These are phyloP conservation scores for Fusarium secorum DNA, from an alignment of 2,329 filamentous ascomycete genomes.

Conservation along the genomic window DNA sequence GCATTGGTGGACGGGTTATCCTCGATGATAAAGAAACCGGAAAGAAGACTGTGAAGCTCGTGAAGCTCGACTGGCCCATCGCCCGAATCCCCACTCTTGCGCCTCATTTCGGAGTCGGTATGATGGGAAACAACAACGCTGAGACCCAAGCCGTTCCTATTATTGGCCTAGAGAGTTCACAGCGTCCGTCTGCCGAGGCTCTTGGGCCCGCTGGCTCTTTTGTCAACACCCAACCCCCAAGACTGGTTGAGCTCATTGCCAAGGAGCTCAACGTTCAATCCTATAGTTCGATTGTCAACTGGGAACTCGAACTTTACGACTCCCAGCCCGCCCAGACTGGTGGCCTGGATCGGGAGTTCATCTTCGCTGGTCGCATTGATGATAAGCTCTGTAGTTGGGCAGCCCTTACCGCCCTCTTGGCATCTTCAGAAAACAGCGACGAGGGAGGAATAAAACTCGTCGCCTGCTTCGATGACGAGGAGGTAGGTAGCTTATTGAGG, in stretches of 20 bases:
- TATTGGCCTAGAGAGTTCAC: constrained; percentile 82
- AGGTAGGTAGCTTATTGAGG: constrained; percentile 89
- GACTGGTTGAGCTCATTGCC: constrained; percentile 83
- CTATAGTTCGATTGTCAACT: constrained; percentile 82
- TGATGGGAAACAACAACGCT: constrained; percentile 73
- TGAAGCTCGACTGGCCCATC: constrained; percentile 94
- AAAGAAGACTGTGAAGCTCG: constrained; percentile 81
- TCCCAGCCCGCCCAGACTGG: constrained; percentile 83
- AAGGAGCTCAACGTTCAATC: constrained; percentile 76
- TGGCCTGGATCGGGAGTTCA: constrained; percentile 90
- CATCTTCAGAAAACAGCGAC: constrained; percentile 63
- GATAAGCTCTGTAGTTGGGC: constrained; percentile 98
- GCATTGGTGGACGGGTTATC: constrained; percentile 87
- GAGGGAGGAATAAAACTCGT: constrained; percentile 85
- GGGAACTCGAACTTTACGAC: constrained; percentile 97
- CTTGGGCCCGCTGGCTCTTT: constrained; percentile 77
- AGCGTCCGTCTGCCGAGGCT: constrained; percentile 47
- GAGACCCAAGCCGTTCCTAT: constrained; percentile 96
- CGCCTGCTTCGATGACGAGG: constrained; percentile 96
- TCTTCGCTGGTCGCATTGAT: constrained; percentile 94
- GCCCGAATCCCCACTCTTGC: constrained; percentile 91
- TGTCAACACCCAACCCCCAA: constrained; percentile 81
- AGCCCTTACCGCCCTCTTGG: constrained; percentile 83
- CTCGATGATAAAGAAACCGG: constrained; percentile 75
- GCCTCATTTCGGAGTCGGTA: constrained; percentile 87